These are phyloP conservation scores for Penicillium sp. DNA, from an alignment of 2,329 filamentous ascomycete genomes.

Conservation along the genomic window DNA sequence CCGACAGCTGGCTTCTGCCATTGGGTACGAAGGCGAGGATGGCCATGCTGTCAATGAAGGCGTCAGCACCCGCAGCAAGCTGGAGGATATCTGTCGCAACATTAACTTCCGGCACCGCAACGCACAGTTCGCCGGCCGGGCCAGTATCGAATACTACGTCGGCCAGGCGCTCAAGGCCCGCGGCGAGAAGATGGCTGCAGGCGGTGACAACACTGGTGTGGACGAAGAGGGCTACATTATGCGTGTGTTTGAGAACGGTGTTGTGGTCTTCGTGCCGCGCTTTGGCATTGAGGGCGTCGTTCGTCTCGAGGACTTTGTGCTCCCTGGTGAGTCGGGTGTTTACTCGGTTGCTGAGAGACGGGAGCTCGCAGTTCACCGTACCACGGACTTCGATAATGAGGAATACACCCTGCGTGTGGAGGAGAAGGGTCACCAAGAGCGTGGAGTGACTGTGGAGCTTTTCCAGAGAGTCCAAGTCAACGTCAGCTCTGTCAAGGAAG, in stretches of 20 bases:
- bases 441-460: conserved; percentile 61
- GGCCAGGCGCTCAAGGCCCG: conserved; percentile 85
- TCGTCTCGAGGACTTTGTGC: conserved; percentile 73
- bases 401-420: conserved; percentile 67
- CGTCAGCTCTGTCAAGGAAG: conserved; percentile 89
- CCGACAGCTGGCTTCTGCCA: conserved; percentile 88
- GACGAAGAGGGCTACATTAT: conserved; percentile 94
- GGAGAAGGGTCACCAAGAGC: conserved; percentile 45
- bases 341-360: conserved; percentile 31
- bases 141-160: conserved; percentile 95
- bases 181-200: conserved; percentile 43
- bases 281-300: conserved; percentile 96
- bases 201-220: conserved; percentile 40
- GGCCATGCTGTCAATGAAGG: conserved; percentile 67
- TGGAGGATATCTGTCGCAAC: conserved; percentile 94
- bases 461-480: conserved; percentile 89
- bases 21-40: conserved; percentile 65
- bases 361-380: conserved; percentile 49
- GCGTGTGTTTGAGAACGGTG: conserved; percentile 95
- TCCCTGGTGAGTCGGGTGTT: conserved; percentile 51
- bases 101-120: conserved; percentile 98
- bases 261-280: conserved; percentile 89
- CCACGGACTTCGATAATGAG: conserved; percentile 78
- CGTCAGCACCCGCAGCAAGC: conserved; percentile 72
- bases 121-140: conserved; percentile 88